A percentile compares a stretch with the other conserved stretches of the same genome.
Evolutionary conservation across 1,284 basidiomycete genomes (phyloP).

Genomic region (Cryptococcus depauperatus): DNA sequence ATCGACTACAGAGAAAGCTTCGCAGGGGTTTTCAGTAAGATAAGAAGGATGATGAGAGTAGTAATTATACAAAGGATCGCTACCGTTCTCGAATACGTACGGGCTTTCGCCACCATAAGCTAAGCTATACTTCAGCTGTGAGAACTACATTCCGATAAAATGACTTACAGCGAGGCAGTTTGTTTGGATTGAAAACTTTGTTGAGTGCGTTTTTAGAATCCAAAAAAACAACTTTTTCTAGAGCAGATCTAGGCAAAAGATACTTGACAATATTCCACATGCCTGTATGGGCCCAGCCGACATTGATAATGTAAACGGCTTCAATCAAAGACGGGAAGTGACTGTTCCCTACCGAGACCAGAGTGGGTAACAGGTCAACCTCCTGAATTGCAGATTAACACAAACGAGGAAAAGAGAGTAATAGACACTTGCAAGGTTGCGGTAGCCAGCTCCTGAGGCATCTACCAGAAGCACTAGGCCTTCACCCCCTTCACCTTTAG

Average conservation of each 20-base stretch:
- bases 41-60: constrained; percentile 20
- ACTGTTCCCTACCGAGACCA: constrained; percentile 37
- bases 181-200: constrained; percentile 30
- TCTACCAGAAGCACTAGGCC: constrained; percentile 40
- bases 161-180: constrained; percentile 26
- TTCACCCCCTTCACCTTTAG: constrained; percentile 23
- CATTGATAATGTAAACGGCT: constrained; percentile 47
- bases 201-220: constrained; percentile 21
- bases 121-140: constrained; percentile 3
- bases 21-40: neutral
- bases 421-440: constrained; percentile 36
- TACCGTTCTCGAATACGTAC: constrained; percentile 12
- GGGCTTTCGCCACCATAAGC: constrained; percentile 27
- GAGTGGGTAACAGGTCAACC: constrained; percentile 41
- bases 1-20: neutral
- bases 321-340: constrained; percentile 44
- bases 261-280: constrained; percentile 49
- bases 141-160: neutral
- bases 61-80: constrained; percentile 25
- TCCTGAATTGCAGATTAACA: constrained; percentile 37
- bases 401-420: neutral
- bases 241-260: constrained; percentile 45
- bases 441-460: constrained; percentile 38
- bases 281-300: constrained; percentile 48
- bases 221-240: constrained; percentile 47